Percentiles rank a stretch among this genome's conserved stretches.
These are phyloP conservation scores for Coniosporium apollinis DNA, from an alignment of 495 filamentous ascomycete species.

Conservation along the genomic window DNA sequence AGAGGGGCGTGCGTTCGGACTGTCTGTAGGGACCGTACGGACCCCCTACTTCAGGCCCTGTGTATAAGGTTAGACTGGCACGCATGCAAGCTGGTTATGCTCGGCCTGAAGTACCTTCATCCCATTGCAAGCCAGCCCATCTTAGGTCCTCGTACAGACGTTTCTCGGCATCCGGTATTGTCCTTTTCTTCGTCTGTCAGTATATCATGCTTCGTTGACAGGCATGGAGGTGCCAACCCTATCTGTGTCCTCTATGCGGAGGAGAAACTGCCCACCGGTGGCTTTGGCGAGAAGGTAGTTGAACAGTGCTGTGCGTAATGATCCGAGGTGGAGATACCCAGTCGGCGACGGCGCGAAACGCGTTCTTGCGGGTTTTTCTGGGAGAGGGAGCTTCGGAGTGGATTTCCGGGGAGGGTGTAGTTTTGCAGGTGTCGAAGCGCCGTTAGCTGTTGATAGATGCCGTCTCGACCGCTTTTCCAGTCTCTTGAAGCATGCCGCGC, in stretches of 20 bases:
- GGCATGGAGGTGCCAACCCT: constrained; percentile 40
- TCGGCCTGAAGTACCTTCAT: constrained; percentile 88
- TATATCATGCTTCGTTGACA: constrained; percentile 4
- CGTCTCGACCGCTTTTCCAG: too few relatives aligned
- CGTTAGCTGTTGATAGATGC: too few relatives aligned
- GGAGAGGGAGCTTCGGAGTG: constrained; percentile 25
- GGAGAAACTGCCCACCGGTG: constrained; percentile 81
- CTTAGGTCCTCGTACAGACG: constrained; percentile 58
- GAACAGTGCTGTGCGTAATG: constrained; percentile 76
- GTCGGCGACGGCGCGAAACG: constrained; percentile 94
- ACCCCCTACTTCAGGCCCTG: constrained; percentile 66
- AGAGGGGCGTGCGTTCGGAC: constrained; percentile 67
- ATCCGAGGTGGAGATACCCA: constrained; percentile 82
- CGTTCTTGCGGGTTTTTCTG: constrained; percentile 57
- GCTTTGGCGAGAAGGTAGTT: constrained; percentile 78
- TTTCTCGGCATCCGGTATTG: constrained; percentile 60
- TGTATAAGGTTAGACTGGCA: constrained; percentile 3
- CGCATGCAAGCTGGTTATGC: background rate
- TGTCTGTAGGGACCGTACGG: constrained; percentile 76
- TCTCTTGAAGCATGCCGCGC: too few relatives aligned
- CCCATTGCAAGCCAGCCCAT: constrained; percentile 87
- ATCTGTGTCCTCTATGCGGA: constrained; percentile 93
- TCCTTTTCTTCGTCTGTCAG: constrained; percentile 48
- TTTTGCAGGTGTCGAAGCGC: too few relatives aligned
- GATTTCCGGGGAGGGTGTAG: too few relatives aligned